Conservation (phyloP, 2,329 filamentous ascomycete species). For the Colletotrichum scovillei region DNA sequence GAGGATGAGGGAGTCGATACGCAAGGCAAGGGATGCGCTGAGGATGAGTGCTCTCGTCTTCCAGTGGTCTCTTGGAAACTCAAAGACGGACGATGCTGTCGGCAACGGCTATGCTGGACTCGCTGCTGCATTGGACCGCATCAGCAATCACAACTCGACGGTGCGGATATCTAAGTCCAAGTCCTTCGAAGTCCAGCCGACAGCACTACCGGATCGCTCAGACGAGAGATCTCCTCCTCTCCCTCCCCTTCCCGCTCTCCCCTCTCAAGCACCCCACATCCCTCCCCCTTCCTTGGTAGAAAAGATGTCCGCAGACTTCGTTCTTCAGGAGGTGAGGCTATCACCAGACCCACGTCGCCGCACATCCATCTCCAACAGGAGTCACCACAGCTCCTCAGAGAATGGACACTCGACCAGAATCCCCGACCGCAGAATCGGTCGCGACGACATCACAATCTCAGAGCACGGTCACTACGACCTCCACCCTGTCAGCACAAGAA, state of each 20-base stretch:
- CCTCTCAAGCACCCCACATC: conserved; percentile 36
- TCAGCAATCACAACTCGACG: conserved; percentile 47
- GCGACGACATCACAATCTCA: conserved; percentile 35
- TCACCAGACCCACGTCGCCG: conserved; percentile 36
- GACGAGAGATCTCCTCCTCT: conserved; percentile 10
- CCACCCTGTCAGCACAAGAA: conserved; percentile 6
- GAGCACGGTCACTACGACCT: conserved; percentile 36
- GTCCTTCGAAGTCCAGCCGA: conserved; percentile 40
- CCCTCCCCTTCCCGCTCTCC: conserved; percentile 21
- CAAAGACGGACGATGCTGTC: conserved; percentile 68
- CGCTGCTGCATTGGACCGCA: conserved; percentile 70
- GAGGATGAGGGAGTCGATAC: conserved; percentile 67
- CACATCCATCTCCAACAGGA: conserved; percentile 43
- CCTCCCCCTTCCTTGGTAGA: conserved; percentile 35
- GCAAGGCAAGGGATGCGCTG: conserved; percentile 69
- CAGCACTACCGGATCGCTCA: neutral
- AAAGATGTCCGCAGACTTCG: conserved; percentile 34
- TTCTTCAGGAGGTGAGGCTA: conserved; percentile 33
- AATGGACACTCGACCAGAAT: conserved; percentile 33
- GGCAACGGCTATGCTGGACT: conserved; percentile 77
- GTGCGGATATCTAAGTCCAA: conserved; percentile 43
- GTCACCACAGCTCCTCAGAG: conserved; percentile 31
- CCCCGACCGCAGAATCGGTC: conserved; percentile 27
- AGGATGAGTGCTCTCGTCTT: conserved; percentile 74
- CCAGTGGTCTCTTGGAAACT: conserved; percentile 71